Evolutionary conservation across 306 rosid species (phyloP).

Genomic region (Clitoria ternatea): DNA sequence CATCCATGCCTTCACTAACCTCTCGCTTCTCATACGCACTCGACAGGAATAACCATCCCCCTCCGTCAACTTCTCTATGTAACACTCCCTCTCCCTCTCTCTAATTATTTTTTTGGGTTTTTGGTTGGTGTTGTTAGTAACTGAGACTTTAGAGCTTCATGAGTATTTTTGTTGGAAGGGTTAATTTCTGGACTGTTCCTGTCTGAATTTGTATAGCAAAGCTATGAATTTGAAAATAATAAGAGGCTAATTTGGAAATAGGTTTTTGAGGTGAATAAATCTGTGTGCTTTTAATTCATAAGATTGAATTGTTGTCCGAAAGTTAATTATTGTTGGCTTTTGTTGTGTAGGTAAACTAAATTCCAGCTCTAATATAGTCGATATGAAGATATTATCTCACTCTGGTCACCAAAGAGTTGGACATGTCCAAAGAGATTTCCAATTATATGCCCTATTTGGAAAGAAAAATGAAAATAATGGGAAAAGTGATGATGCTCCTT

Average conservation of each 20-base stretch:
- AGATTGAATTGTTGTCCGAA: neutral
- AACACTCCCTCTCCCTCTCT: conserved; percentile 14
- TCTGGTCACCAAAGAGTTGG: conserved; percentile 29
- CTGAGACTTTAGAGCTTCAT: neutral
- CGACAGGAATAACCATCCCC: conserved; percentile 29
- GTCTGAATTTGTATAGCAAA: neutral
- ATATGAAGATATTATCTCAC: conserved; percentile 31
- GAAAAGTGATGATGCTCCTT: conserved; percentile 55
- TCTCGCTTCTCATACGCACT: conserved; percentile 36
- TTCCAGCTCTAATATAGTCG: conserved; percentile 41
- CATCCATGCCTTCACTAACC: conserved; percentile 41
- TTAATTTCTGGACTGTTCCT: neutral
- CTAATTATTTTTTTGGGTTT: neutral
- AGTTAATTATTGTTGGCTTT: neutral
- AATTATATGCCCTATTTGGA: conserved; percentile 50
- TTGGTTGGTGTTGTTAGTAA: neutral
- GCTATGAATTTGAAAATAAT: neutral
- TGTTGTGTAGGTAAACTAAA: conserved; percentile 42
- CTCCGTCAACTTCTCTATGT: conserved; percentile 29
- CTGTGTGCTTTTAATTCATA: neutral
- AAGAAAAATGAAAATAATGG: conserved; percentile 63
- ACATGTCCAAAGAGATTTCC: conserved; percentile 32
- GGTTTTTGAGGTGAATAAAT: neutral
- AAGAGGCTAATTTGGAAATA: conserved; percentile 3
- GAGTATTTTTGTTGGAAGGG: too few relatives aligned